Evolutionary conservation across 2,329 filamentous ascomycete species (phyloP), one percentile per base, ranked within the genome.

Genomic region (Sporothrix protearum): DNA sequence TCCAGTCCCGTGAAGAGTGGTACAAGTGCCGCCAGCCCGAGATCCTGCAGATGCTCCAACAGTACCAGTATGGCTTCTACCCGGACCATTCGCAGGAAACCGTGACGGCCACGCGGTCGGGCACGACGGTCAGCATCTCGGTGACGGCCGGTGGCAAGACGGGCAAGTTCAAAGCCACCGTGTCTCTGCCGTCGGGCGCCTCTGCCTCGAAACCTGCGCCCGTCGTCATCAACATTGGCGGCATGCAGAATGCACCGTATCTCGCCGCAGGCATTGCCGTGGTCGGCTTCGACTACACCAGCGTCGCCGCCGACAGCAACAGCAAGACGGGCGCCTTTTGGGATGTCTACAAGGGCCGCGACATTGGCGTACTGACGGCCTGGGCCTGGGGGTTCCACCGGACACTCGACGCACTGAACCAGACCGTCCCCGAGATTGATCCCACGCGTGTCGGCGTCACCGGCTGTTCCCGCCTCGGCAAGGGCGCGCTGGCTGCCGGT

Each of bases 341-440:
- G 83, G 80, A 82, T 19, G 73, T 85, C 42, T 85, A 85, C 73
- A 83, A 81, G 69, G 83, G 84, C 14, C 77, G 78, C 72, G 84
- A 85, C 73, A 84, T 85, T 68, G 84, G 84, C 71, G 83, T 84
- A 49, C 78, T 86, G 69, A 86, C 83, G 14, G 85, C 85, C 14
- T 87, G 85, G 85, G 84, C 85, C 14, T 87, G 85, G 85, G 85
- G 82, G 59, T 85, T 87, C 74, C 83, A 85, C 75, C 83, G 84
- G 71, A 82, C 85, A 59, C 83, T 87, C 33, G 85, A 87, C 78
- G 84, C 81, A 47, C 79, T 87, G 16, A 84, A 85, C 78, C 75
- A 77, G 25, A 84, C 82, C 0, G 83, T 83, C 3, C 81, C 83
- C 1, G 81, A 82, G 69, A 86, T 87, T 76, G 79, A 83, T 76